A percentile compares a stretch with the other conserved stretches of the same genome.
Evolutionary conservation across 331 rosid genomes (phyloP).

Genomic region (Acacia concinna): DNA sequence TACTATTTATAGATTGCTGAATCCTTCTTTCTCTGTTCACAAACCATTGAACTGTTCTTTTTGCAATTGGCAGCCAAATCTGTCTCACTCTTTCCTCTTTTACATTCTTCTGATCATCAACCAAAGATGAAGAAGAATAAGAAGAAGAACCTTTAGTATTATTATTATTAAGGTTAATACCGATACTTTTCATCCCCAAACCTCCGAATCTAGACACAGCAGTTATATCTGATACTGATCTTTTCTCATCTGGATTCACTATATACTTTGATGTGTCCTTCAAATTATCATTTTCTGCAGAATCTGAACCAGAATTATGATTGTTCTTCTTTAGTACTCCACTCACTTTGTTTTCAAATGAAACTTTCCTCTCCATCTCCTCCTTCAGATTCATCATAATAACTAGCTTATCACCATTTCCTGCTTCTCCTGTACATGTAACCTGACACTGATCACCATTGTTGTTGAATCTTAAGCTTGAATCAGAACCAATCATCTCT

Average conservation of each 20-base stretch:
- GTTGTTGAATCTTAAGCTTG: slow-evolving; percentile 65
- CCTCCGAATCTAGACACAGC: slow-evolving; percentile 62
- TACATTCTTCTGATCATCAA: slow-evolving; percentile 37
- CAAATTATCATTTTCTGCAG: slow-evolving; percentile 3
- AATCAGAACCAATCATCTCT: slow-evolving; percentile 61
- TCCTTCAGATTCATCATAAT: slow-evolving; percentile 53
- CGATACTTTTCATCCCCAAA: slow-evolving; percentile 36
- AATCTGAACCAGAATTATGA: slow-evolving; percentile 32
- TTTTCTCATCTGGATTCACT: slow-evolving; percentile 44
- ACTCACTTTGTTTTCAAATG: slow-evolving; percentile 55
- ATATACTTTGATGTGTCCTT: slow-evolving; percentile 41
- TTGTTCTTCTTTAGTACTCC: slow-evolving; percentile 30
- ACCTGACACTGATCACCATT: slow-evolving; percentile 16
- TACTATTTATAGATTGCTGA: slow-evolving; percentile 49
- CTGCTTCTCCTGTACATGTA: neutral
- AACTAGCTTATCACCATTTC: slow-evolving; percentile 42
- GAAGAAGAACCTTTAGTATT: neutral
- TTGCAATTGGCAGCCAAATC: slow-evolving; percentile 85
- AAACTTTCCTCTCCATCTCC: slow-evolving; percentile 68
- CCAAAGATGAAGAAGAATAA: slow-evolving; percentile 37
- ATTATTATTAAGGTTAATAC: slow-evolving; percentile 24
- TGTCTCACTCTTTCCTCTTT: slow-evolving; percentile 67
- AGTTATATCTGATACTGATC: slow-evolving; percentile 88
- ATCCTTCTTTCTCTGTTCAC: slow-evolving; percentile 70
- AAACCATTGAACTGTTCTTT: slow-evolving; percentile 89